These are phyloP conservation scores for Kwoniella dendrophila DNA, from an alignment of 768 basidiomycete species.

Conservation along the genomic window DNA sequence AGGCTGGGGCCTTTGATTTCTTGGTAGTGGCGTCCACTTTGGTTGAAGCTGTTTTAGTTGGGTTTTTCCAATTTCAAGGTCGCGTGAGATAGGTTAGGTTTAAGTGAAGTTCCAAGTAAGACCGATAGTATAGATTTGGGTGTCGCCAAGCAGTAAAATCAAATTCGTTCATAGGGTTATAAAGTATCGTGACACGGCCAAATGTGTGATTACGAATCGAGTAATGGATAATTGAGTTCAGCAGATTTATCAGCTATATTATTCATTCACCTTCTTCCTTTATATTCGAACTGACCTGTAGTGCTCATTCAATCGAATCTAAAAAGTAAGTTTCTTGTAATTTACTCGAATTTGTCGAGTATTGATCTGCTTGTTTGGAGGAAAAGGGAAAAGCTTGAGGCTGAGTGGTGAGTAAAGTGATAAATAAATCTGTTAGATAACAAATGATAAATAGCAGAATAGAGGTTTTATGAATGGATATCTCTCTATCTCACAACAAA, in stretches of 20 bases:
- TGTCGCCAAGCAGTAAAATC: no score
- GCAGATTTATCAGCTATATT: background rate
- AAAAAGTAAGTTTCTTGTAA: conserved; percentile 2
- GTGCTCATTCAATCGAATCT: conserved; percentile 53
- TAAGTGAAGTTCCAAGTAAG: no score
- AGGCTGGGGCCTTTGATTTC: conserved; percentile 41
- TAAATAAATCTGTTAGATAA: background rate
- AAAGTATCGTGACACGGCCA: background rate
- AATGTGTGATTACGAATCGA: background rate
- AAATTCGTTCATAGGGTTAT: no score
- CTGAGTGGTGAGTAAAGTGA: conserved; percentile 15
- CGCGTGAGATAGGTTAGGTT: no score
- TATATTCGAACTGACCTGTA: conserved; percentile 46
- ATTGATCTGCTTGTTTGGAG: background rate
- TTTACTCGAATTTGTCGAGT: conserved; percentile 1
- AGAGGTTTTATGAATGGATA: background rate
- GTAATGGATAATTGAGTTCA: background rate
- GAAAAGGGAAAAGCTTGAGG: background rate
- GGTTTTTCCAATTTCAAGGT: no score
- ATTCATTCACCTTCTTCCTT: background rate
- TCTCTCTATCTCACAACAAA: background rate
- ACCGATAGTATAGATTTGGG: no score
- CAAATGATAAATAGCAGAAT: no score
- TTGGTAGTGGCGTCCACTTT: conserved; percentile 51
- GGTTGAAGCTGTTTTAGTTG: conserved; percentile 17